Base-by-base conservation (phyloP, 1,139 yeast species). In the Pichia sp. region DNA sequence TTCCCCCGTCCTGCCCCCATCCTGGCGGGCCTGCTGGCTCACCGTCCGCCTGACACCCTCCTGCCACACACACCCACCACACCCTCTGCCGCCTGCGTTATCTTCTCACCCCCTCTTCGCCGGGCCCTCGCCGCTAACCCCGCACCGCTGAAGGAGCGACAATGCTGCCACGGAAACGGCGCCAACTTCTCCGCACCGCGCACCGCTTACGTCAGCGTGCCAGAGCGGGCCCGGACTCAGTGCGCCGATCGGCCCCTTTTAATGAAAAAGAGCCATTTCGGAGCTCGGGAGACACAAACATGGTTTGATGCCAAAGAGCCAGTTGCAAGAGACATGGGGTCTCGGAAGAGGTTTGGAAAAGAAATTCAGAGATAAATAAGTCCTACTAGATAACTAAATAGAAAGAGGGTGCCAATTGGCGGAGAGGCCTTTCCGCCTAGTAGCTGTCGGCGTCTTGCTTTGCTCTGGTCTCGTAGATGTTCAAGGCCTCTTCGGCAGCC, bases 381-480 rank as follows among this genome's bases (percentile, higher is more conserved):
- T 10, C 2, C 43, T 10, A 40, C 12, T 40, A 40, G n/a, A 40
- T 40, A 40, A 40, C 12, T 40, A 40, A 40, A 9, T 9, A n/a
- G 24, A 31, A 31, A 31, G 34, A 31, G 40, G 40, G 2, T 12
- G 16, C 24, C 24, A 2, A 3, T 20, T 20, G 24, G 24, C 24
- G 3, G 3, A 20, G 24, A 20, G 24, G 24, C 24, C 24, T 20
- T 20, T 20, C 3, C 40, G 12, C 6, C n/a, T 46, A 42, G 52
- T 54, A 48, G 57, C 56, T 53, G 38, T 59, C 61, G 16, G 56
- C 64, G 54, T 71, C 73, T 62, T 71, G 74, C 61, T 68, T 61
- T 72, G 74, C 76, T 70, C 85, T 77, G 49, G 66, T 50, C 42
- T 81, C 85, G 60, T 71, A 74, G 46, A 79, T 78, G 54, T 77